These are phyloP conservation scores for Komagataella mondaviorum DNA, from an alignment of 805 yeast genomes.

Conservation along the genomic window DNA sequence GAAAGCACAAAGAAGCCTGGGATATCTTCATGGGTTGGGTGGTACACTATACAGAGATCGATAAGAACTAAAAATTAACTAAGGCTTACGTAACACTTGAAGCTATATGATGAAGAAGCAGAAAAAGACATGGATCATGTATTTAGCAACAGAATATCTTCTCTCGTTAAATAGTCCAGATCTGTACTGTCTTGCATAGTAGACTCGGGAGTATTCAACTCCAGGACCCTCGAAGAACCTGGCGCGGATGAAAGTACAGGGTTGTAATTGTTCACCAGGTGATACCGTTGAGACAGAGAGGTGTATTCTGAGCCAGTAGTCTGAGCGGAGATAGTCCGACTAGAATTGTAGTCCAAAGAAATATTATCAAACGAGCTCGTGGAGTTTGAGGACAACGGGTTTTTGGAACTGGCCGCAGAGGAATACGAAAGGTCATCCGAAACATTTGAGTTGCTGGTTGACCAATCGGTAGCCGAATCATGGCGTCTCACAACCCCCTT, in stretches of 20 bases:
- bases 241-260: not conserved
- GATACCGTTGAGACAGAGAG: not conserved
- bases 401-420: not conserved
- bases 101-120: not conserved
- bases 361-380: not conserved
- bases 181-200: not conserved
- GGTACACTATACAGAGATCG: not conserved
- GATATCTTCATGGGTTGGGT: not conserved
- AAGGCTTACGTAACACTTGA: not conserved
- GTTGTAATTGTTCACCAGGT: not conserved
- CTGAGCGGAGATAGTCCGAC: not conserved
- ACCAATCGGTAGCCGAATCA: slow-evolving; percentile 2
- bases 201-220: not conserved
- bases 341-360: not conserved
- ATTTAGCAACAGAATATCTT: not conserved
- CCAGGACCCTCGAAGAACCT: not conserved
- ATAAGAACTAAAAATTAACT: not conserved
- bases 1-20: not conserved
- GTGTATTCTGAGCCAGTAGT: not conserved
- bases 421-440: not conserved
- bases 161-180: not conserved
- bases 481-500: slow-evolving; percentile 32
- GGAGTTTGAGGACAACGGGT: not conserved
- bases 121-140: no score
- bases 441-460: not conserved